phyloP scores from a whole-genome alignment of 371 early-diverging fungal genomes.

The Zancudomyces culisetae region DNA sequence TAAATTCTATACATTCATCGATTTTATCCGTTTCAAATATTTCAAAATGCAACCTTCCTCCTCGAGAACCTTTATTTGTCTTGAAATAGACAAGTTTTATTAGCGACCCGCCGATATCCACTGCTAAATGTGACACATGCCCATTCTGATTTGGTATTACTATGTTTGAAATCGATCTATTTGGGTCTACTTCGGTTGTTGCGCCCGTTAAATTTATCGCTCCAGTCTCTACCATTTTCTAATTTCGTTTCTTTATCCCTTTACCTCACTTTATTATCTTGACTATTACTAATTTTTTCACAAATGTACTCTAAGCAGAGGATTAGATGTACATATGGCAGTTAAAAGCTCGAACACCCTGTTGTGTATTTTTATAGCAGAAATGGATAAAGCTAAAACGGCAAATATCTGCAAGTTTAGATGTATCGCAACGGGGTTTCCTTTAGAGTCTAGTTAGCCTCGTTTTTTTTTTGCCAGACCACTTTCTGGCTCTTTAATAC shows the following conservation, averaged over 20 bases:
- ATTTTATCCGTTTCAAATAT: slow-evolving; percentile 87
- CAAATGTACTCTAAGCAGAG: too few relatives aligned
- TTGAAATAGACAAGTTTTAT: slow-evolving; percentile 86
- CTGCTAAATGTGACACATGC: slow-evolving; percentile 74
- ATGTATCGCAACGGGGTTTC: too few relatives aligned
- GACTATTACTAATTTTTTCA: not conserved
- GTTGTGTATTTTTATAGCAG: too few relatives aligned
- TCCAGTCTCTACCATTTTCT: not conserved
- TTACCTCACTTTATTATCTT: not conserved
- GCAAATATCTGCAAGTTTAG: too few relatives aligned
- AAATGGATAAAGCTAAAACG: too few relatives aligned
- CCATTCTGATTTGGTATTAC: slow-evolving; percentile 71
- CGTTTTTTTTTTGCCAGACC: too few relatives aligned
- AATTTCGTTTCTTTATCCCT: not conserved
- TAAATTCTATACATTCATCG: slow-evolving; percentile 70
- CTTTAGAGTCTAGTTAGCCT: too few relatives aligned
- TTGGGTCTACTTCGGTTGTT: slow-evolving; percentile 11
- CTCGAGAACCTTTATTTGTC: slow-evolving; percentile 29
- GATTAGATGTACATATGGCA: too few relatives aligned
- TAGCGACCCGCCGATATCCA: slow-evolving; percentile 87
- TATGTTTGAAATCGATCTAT: slow-evolving; percentile 35
- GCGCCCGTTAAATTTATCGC: slow-evolving; percentile 20
- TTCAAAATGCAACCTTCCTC: slow-evolving; percentile 80
- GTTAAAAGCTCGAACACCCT: too few relatives aligned
- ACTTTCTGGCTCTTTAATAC: too few relatives aligned